Conservation (phyloP, 2,329 filamentous ascomycete genomes). For the Albifimbria verrucaria region DNA sequence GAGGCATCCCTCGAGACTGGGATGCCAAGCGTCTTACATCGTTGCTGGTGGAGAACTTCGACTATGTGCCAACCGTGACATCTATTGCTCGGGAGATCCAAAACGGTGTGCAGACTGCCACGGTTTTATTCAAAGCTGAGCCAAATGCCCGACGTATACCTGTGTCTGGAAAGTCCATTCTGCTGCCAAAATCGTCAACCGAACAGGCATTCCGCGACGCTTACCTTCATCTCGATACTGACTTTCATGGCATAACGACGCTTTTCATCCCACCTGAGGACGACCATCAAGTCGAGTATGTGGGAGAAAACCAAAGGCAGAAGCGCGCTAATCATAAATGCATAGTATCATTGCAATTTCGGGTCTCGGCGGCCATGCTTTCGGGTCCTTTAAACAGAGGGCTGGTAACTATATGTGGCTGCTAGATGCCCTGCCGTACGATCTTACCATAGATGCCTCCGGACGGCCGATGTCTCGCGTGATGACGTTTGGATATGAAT, state of each 20-base stretch:
- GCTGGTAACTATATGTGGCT: no score
- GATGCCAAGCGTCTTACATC: neutral
- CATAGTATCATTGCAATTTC: no score
- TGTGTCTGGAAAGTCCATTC: neutral
- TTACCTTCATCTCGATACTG: neutral
- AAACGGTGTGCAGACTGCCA: neutral
- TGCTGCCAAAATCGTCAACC: neutral
- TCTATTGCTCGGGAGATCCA: neutral
- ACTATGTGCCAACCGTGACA: neutral
- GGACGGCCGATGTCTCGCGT: no score
- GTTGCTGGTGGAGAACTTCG: neutral
- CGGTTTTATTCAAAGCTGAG: neutral
- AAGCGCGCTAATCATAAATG: no score
- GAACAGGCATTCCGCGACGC: neutral
- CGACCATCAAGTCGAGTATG: neutral
- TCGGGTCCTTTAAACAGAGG: no score
- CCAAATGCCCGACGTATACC: neutral
- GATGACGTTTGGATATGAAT: no score
- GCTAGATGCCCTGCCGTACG: no score
- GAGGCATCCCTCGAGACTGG: neutral
- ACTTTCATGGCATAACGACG: neutral
- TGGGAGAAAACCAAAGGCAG: no score
- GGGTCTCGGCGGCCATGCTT: no score
- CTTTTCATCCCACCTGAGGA: neutral
- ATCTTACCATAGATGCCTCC: no score